A percentile compares a stretch with the other conserved stretches of the same genome.
These are phyloP conservation scores for Fraxinus baroniana DNA, from an alignment of 305 asterid genomes.

Conservation along the genomic window DNA sequence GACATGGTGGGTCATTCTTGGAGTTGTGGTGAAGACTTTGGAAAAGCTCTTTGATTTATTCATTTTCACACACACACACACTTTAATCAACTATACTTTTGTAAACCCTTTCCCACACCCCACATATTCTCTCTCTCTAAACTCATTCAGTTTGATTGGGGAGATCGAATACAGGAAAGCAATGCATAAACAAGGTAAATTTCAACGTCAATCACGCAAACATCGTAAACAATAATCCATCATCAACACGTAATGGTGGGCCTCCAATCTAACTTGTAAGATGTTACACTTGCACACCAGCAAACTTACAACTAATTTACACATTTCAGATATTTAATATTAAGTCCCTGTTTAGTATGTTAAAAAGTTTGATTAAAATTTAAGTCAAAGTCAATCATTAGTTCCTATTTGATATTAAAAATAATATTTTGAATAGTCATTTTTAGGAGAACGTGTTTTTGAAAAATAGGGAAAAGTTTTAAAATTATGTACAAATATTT, in stretches of 20 bases:
- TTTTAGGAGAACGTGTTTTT: no score
- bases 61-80: background rate
- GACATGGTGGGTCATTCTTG: conserved; percentile 43
- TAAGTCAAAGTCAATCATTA: no score
- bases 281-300: conserved; percentile 21
- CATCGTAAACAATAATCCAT: conserved; percentile 59
- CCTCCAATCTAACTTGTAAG: conserved; percentile 17
- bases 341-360: no score
- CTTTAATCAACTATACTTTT: background rate
- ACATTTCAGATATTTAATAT: background rate
- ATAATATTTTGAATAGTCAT: no score
- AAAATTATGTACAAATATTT: no score
- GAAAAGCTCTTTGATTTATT: conserved; percentile 29
- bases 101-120: background rate
- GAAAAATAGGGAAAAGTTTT: no score
- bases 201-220: conserved; percentile 98
- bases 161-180: conserved; percentile 55
- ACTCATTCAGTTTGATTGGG: conserved; percentile 70
- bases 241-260: conserved; percentile 61
- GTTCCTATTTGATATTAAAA: no score
- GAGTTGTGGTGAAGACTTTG: conserved; percentile 58
- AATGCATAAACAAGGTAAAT: conserved; percentile 37
- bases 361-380: no score
- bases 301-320: conserved; percentile 22
- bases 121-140: conserved; percentile 7